Percentiles rank a stretch among this genome's conserved stretches.
Conservation (phyloP, 495 filamentous ascomycete species). For the Platismatia glauca region DNA sequence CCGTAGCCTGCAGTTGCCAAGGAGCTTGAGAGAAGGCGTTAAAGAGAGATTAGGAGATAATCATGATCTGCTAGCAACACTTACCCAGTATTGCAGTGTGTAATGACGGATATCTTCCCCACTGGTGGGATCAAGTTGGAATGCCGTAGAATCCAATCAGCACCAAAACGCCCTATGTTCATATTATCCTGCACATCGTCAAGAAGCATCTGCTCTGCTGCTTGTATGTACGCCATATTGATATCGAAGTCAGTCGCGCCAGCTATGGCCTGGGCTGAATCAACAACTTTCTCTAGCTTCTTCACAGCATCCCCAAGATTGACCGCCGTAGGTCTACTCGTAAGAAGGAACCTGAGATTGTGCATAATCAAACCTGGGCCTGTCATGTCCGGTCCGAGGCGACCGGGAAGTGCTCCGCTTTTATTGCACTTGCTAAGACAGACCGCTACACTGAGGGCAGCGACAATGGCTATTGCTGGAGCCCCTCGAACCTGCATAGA, state of each 20-base stretch:
- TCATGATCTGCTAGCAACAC: slow-evolving; percentile 21
- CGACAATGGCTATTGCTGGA: slow-evolving; percentile 95
- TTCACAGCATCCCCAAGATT: slow-evolving; percentile 83
- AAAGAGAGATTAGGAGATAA: slow-evolving; percentile 12
- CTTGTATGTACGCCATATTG: slow-evolving; percentile 56
- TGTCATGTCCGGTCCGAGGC: slow-evolving; percentile 27
- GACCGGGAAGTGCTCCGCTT: slow-evolving; percentile 17
- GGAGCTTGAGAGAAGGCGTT: slow-evolving; percentile 44
- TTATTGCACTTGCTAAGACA: slow-evolving; percentile 42
- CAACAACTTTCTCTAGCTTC: slow-evolving; percentile 58
- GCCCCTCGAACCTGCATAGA: slow-evolving; percentile 91
- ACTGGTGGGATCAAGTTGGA: slow-evolving; percentile 26
- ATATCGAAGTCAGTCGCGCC: slow-evolving; percentile 41
- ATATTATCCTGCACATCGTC: slow-evolving; percentile 81
- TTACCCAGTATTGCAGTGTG: slow-evolving; percentile 95
- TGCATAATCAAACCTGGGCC: slow-evolving; percentile 56
- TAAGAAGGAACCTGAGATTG: slow-evolving; percentile 73
- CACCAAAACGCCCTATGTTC: slow-evolving; percentile 72
- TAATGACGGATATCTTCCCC: slow-evolving; percentile 61
- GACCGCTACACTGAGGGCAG: slow-evolving; percentile 75
- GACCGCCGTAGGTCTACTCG: slow-evolving; percentile 85
- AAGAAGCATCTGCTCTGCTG: slow-evolving; percentile 79
- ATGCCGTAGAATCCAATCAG: slow-evolving; percentile 65
- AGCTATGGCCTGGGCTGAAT: slow-evolving; percentile 29
- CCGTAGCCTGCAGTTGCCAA: slow-evolving; percentile 95